Evolutionary conservation across 805 yeast genomes (phyloP).

Genomic region (Lachancea lanzarotensis): DNA sequence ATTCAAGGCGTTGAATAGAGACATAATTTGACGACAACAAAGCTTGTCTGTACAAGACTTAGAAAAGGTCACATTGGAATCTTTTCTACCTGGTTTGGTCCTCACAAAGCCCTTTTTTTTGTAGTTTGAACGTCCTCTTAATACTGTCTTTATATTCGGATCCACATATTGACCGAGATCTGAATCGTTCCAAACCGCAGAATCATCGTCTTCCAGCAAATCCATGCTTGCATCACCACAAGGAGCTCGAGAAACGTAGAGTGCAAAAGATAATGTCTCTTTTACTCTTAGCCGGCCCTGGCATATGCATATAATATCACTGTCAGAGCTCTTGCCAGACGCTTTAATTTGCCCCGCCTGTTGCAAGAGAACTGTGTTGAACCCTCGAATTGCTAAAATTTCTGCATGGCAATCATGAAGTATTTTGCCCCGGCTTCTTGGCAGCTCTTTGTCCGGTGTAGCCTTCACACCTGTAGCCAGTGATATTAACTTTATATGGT

Average conservation of each 20-base stretch:
- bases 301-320: constrained; percentile 5
- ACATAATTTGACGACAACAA: constrained; percentile 52
- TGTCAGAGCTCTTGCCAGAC: not conserved
- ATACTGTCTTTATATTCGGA: constrained; percentile 20
- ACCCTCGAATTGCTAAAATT: constrained; percentile 60
- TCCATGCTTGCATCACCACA: constrained; percentile 87
- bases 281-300: constrained; percentile 30
- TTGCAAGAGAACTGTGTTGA: constrained; percentile 54
- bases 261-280: constrained; percentile 40
- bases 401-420: constrained; percentile 93
- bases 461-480: constrained; percentile 82
- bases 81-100: constrained; percentile 89
- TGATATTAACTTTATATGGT: constrained; percentile 36
- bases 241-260: constrained; percentile 71
- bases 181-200: constrained; percentile 12
- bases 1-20: constrained; percentile 45
- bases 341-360: constrained; percentile 31
- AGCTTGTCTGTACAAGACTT: constrained; percentile 90
- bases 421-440: constrained; percentile 45
- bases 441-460: constrained; percentile 46
- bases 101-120: constrained; percentile 58
- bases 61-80: constrained; percentile 63
- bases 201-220: constrained; percentile 14
- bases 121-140: constrained; percentile 63
- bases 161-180: constrained; percentile 25